Evolutionary conservation across 768 basidiomycete species (phyloP).

Genomic region (Amanita phalloides): DNA sequence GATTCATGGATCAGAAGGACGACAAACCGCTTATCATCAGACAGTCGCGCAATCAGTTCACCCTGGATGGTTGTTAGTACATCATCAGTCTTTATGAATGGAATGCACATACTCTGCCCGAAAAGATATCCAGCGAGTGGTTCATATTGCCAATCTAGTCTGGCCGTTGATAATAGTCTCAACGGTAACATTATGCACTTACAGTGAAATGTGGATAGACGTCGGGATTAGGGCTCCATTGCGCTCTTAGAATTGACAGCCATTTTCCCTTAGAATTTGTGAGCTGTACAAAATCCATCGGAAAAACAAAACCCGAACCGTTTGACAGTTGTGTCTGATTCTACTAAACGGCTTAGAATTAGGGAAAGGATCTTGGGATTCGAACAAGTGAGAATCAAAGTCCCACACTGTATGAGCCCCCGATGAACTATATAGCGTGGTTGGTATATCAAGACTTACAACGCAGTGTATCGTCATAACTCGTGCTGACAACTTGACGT

Average conservation of each 20-base stretch:
- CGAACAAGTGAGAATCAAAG: constrained; percentile 39
- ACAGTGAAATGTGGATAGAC: constrained; percentile 80
- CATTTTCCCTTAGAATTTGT: constrained; percentile 53
- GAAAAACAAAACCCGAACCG: constrained; percentile 32
- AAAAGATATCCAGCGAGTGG: constrained; percentile 65
- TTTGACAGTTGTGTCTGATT: constrained; percentile 70
- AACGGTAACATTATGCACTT: constrained; percentile 12
- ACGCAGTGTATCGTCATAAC: constrained; percentile 71
- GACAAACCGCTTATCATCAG: constrained; percentile 44
- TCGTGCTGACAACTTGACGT: constrained; percentile 70
- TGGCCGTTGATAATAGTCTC: not conserved
- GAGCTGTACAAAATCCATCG: not conserved
- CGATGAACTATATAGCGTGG: not conserved
- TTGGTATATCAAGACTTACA: constrained; percentile 29
- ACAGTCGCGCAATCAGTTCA: constrained; percentile 52
- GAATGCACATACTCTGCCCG: constrained; percentile 44
- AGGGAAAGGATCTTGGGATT: constrained; percentile 38
- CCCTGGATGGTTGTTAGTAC: constrained; percentile 32
- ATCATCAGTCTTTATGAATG: not conserved
- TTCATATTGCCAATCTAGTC: constrained; percentile 68
- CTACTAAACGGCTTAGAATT: constrained; percentile 53
- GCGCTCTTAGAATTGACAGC: constrained; percentile 67
- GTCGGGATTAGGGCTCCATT: constrained; percentile 72
- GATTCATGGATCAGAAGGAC: not conserved
- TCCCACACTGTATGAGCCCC: constrained; percentile 57